Evolutionary conservation across 2,329 filamentous ascomycete genomes (phyloP).

Genomic region (Xenosphaeropsis pyriputrescens): DNA sequence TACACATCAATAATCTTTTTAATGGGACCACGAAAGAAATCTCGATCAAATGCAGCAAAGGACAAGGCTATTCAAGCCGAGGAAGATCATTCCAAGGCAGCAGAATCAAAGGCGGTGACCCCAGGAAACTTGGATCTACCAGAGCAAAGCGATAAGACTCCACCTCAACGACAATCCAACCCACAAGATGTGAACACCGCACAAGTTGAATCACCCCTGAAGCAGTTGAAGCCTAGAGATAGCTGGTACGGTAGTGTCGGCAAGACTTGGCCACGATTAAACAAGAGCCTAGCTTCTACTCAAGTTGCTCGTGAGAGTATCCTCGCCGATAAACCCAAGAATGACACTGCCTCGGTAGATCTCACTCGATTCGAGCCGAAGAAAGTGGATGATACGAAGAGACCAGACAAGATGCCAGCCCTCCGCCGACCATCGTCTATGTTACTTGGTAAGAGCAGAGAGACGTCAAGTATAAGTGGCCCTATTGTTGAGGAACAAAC

Average conservation of each 20-base stretch:
- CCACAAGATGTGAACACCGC: background rate
- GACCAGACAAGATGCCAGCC: conserved; percentile 4
- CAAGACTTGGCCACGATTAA: conserved; percentile 33
- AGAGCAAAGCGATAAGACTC: too few species aligned
- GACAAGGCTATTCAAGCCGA: background rate
- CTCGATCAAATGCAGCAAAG: background rate
- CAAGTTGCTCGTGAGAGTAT: conserved; percentile 47
- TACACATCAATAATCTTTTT: background rate
- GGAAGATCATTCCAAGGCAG: background rate
- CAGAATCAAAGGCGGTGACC: background rate
- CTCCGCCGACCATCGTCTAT: conserved; percentile 15
- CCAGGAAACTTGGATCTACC: too few species aligned
- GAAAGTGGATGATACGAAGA: conserved; percentile 1
- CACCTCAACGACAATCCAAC: background rate
- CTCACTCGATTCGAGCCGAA: conserved; percentile 14
- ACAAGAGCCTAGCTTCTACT: conserved; percentile 43
- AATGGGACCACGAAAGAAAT: conserved; percentile 1
- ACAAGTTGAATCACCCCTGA: background rate
- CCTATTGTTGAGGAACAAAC: background rate
- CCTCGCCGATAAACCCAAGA: conserved; percentile 27
- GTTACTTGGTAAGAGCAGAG: conserved; percentile 18
- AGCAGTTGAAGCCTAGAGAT: conserved; percentile 5
- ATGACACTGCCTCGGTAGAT: conserved; percentile 10
- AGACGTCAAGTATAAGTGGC: conserved; percentile 17
- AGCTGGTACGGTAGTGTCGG: conserved; percentile 42